These are phyloP conservation scores for Magnusiomyces clavatus DNA, from an alignment of 1,139 yeast genomes.

Conservation along the genomic window DNA sequence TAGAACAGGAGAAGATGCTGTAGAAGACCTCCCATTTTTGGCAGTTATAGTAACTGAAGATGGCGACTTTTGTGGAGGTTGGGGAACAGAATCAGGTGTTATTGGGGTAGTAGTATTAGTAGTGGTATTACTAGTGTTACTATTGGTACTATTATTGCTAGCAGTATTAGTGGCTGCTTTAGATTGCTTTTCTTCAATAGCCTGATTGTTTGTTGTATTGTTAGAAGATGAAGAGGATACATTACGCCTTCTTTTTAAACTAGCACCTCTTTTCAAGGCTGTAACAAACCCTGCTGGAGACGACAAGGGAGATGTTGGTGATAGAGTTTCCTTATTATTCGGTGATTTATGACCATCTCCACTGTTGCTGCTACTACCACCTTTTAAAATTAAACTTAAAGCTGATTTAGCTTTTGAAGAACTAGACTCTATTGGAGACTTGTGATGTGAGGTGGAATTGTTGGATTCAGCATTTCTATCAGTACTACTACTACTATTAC, in stretches of 20 bases:
- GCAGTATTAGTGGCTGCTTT: no score
- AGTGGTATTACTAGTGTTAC: not conserved
- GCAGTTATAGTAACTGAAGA: constrained; percentile 12
- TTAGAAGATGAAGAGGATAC: constrained; percentile 8
- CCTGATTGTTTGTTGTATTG: not conserved
- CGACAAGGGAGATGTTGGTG: not conserved
- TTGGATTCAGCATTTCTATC: no score
- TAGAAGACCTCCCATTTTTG: not conserved
- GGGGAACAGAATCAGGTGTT: not conserved
- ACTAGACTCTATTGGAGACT: not conserved
- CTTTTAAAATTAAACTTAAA: not conserved
- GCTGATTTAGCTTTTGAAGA: not conserved
- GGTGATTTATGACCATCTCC: no score
- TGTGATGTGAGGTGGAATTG: not conserved
- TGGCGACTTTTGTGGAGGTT: constrained; percentile 11
- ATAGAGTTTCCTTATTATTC: no score
- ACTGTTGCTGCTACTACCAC: not conserved
- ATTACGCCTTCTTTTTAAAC: constrained; percentile 9
- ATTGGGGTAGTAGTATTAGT: constrained; percentile 1
- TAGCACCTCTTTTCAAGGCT: constrained; percentile 11
- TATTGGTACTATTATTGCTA: no score
- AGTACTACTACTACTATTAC: no score
- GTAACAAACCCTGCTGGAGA: constrained; percentile 10
- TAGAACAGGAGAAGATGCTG: not conserved
- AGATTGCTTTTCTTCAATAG: not conserved